Base-by-base conservation (phyloP, 192 early-diverging fungal genomes). In the Coemansia sp. region DNA sequence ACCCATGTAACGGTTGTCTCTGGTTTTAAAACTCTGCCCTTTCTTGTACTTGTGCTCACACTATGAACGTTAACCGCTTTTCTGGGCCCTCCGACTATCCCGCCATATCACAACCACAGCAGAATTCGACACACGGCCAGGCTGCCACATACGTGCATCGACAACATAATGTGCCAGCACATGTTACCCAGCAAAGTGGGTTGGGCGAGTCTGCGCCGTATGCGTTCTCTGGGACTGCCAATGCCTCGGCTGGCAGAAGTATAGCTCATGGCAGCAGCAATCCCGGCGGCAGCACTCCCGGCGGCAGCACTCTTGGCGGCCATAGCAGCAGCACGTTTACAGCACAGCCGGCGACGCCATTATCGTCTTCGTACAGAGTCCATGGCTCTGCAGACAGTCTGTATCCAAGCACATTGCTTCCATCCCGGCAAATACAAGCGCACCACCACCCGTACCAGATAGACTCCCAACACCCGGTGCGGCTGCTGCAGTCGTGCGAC, bases 401-500 rank as follows among this genome's bases (percentile, higher is more conserved):
- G 18, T 74, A 74, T 38, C 66, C 71, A 17, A 74, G 67, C 58
- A 66, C 67, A 31, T 38, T 69, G 58, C 20, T 62, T 8, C 73
- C 67, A 14, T 53, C 63, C 31, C 71, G 62, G 8, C 61, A 74
- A 20, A 68, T 68, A 9, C 62, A 60, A 9, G 53, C 61, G 23
- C 64, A 60, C 26, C 54, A 64, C 5, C 62, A 60, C 2, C 56
- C 61, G 12, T 58, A 60, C 21, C 53, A 64, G 11, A 14, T n/a
- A 7, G 28, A 52, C 11, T 28, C n/a, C 15, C 49, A 58, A 44
- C 42, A 50, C 15, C 58, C 28, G 3, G 66, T 81, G 4, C 74
- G 74, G 55, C 70, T 83, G 25, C 53, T 83, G 47, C 76, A 74
- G 31, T 79, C 81, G 20, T 83, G 81, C 60, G 81, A 83, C 28